phyloP scores from a whole-genome alignment of 176 grass and related monocot genomes.

The Neostapfia colusana region DNA sequence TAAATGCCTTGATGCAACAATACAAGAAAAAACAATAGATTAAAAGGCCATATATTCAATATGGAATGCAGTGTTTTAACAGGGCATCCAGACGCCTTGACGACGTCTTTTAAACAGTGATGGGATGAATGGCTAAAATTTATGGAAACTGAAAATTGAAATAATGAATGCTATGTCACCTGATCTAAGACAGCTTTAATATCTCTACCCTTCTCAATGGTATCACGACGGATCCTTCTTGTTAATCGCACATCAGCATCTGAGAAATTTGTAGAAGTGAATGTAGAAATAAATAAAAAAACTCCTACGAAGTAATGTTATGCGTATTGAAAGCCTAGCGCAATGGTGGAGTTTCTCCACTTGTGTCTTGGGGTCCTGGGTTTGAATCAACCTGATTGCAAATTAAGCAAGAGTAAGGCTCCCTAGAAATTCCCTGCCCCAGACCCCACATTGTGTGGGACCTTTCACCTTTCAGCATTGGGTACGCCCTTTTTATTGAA shows the following conservation, averaged over 20 bases:
- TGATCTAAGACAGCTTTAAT: slow-evolving; percentile 93
- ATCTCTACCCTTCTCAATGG: slow-evolving; percentile 81
- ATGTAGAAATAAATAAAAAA: slow-evolving; percentile 28
- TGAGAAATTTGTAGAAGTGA: slow-evolving; percentile 34
- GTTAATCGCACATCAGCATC: slow-evolving; percentile 91
- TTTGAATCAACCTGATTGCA: too few relatives aligned
- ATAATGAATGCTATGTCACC: slow-evolving; percentile 48
- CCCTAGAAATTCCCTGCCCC: too few relatives aligned
- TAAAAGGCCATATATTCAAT: background rate
- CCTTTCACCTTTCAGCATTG: too few relatives aligned
- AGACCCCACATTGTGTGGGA: too few relatives aligned
- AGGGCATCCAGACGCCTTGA: too few relatives aligned
- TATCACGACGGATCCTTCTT: slow-evolving; percentile 84
- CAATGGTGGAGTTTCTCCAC: too few relatives aligned
- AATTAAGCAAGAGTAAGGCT: too few relatives aligned
- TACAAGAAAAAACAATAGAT: background rate
- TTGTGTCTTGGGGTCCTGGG: too few relatives aligned
- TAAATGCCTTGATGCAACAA: background rate
- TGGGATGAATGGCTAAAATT: slow-evolving; percentile 9
- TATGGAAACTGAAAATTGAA: background rate
- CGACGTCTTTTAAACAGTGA: too few relatives aligned
- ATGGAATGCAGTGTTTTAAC: too few relatives aligned
- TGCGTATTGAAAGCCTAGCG: background rate
- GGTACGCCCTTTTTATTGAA: background rate
- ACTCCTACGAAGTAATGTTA: background rate